Conservation (phyloP, 768 basidiomycete genomes). For the Lentinula raphanica region DNA sequence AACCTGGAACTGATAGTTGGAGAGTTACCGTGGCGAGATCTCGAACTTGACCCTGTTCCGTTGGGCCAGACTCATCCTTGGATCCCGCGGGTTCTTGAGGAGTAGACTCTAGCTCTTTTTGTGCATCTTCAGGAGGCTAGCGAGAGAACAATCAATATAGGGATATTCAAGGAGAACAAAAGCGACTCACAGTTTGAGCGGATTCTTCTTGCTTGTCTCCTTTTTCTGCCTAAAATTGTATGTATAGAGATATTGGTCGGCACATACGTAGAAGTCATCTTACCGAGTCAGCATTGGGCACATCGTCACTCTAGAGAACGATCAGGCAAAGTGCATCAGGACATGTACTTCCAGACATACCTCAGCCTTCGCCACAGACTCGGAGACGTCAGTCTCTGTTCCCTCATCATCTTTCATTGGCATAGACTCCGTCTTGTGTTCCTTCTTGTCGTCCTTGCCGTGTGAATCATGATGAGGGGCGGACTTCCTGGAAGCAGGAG, state of each 20-base stretch:
- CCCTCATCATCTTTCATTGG: slow-evolving; percentile 10
- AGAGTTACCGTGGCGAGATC: background rate
- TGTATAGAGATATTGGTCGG: background rate
- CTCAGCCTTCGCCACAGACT: slow-evolving; percentile 7
- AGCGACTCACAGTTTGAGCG: background rate
- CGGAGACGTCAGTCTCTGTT: slow-evolving; percentile 2
- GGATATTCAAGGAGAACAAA: background rate
- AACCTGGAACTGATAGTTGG: background rate
- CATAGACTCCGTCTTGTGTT: background rate
- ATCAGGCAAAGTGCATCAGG: background rate
- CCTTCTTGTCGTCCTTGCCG: background rate
- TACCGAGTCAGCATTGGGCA: slow-evolving; percentile 3
- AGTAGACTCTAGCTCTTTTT: background rate
- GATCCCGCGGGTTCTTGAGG: slow-evolving; percentile 3
- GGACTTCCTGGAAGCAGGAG: slow-evolving; percentile 4
- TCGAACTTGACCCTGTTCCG: slow-evolving; percentile 3
- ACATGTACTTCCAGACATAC: background rate
- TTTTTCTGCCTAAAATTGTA: background rate
- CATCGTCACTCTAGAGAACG: background rate
- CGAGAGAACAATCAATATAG: too few relatives aligned
- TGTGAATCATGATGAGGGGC: slow-evolving; percentile 5
- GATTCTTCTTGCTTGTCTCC: background rate
- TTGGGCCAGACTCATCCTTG: slow-evolving; percentile 1
- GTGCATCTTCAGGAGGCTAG: background rate
- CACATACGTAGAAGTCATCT: background rate